Evolutionary conservation across 2,329 filamentous ascomycete species (phyloP).

Genomic region (Stromatinia cepivora): DNA sequence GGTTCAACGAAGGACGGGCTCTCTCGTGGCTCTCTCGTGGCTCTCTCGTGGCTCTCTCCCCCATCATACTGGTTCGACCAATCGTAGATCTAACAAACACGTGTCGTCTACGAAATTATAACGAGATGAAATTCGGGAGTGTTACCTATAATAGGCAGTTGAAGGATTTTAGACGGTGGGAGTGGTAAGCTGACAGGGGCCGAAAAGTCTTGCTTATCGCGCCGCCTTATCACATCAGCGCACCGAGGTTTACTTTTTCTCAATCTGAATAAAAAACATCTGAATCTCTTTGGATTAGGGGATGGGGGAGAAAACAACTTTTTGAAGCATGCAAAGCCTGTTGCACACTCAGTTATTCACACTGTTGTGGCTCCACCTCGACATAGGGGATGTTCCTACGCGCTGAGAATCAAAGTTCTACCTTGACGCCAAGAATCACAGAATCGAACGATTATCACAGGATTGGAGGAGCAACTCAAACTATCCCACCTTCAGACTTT

Average conservation of each 20-base stretch:
- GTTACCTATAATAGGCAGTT: constrained; percentile 2
- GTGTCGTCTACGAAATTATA: background rate
- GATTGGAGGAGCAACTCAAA: background rate
- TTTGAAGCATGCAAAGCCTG: background rate
- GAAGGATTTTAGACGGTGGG: constrained; percentile 6
- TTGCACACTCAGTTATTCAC: background rate
- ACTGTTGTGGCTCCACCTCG: background rate
- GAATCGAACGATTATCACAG: constrained; percentile 2
- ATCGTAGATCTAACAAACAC: background rate
- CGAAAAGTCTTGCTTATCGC: constrained; percentile 5
- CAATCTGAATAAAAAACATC: background rate
- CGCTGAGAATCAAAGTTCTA: background rate
- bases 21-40: background rate
- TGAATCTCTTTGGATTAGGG: background rate
- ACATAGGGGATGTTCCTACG: background rate
- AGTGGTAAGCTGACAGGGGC: constrained; percentile 10
- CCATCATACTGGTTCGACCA: background rate
- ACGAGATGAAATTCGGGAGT: background rate
- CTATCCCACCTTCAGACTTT: background rate
- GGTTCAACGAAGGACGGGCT: background rate
- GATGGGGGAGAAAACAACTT: background rate
- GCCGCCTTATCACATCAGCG: constrained; percentile 12
- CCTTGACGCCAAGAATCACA: background rate
- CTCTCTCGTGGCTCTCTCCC: background rate
- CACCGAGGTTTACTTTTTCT: background rate